Evolutionary conservation across 495 filamentous ascomycete genomes (phyloP), one percentile per base, ranked within the genome.

Genomic region (Trichoderma asperelloides): DNA sequence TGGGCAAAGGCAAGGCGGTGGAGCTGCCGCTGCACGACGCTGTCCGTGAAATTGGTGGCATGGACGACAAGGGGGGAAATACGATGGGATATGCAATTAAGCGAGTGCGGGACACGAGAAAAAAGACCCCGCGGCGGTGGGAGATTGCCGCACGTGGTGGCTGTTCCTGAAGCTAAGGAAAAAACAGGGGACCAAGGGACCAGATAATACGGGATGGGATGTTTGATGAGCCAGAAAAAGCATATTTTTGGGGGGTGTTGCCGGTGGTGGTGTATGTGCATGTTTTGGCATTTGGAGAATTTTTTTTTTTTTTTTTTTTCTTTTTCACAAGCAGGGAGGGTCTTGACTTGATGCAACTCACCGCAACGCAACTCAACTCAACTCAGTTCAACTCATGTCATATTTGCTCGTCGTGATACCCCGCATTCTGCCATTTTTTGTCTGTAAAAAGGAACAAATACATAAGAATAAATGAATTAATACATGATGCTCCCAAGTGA

Each of bases 1-100:
- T 60, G 55, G 33, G 55, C 55, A 25, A 25, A 15, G n/a, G 55
- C 25, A 60, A 60, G 55, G 55, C 55, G 55, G 55, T 60, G 55
- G 55, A 60, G 55, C 55, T 23, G 55, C 55, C 30, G 55, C 55
- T 51, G 47, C 47, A 51, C 47, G 47, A 51, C 47, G n/a, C 13
- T 12, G 13, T 51, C 7, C 8, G 18, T 51, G 47, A n/a, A 21
- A 21, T 51, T 21, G 9, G 18, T 51, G n/a, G 47, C 47, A 8
- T 18, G 47, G 2, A 51, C 21, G 47, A 51, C 47, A 51, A 21
- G 47, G 47, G 47, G n/a, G 18, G n/a, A 51, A 25, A 60, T 12
- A 25, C 18, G 49, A 21, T 21, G 23, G n/a, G 49, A 13, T 60
- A 60, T 60, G 55, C 55, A 15, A 60, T 60, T 60, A 60, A 28